Conservation (phyloP, 1,139 yeast genomes). For the Suhomyces kunorum region DNA sequence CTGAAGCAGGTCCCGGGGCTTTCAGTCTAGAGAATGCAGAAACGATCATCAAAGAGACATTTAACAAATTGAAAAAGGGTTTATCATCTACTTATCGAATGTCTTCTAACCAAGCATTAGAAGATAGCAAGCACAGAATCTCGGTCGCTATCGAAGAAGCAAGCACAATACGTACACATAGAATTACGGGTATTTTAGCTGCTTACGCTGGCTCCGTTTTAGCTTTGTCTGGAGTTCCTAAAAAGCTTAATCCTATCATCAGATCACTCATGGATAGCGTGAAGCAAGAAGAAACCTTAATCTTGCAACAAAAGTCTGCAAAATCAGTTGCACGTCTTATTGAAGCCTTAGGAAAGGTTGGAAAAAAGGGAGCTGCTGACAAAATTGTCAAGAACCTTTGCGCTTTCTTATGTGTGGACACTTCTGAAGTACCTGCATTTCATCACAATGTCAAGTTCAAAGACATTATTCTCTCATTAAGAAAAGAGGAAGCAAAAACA, state of each 20-base stretch:
- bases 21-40: conserved; percentile 81
- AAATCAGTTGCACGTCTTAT: conserved; percentile 66
- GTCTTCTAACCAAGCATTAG: conserved; percentile 70
- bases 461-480: conserved; percentile 68
- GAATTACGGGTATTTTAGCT: conserved; percentile 68
- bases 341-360: conserved; percentile 51
- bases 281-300: conserved; percentile 67
- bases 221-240: conserved; percentile 66
- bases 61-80: conserved; percentile 60
- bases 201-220: conserved; percentile 76
- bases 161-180: conserved; percentile 48
- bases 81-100: conserved; percentile 75
- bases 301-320: conserved; percentile 74
- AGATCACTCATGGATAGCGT: conserved; percentile 92
- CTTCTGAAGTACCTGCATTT: conserved; percentile 94
- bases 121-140: conserved; percentile 76
- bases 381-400: conserved; percentile 88
- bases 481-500: conserved; percentile 74
- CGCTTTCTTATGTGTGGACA: conserved; percentile 92
- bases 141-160: conserved; percentile 71
- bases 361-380: conserved; percentile 75
- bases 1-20: conserved; percentile 93
- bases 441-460: conserved; percentile 60
- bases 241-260: conserved; percentile 84
- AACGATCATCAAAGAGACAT: conserved; percentile 63